Conservation (phyloP, 1,284 basidiomycete species). For the Rhodofomes roseus region DNA sequence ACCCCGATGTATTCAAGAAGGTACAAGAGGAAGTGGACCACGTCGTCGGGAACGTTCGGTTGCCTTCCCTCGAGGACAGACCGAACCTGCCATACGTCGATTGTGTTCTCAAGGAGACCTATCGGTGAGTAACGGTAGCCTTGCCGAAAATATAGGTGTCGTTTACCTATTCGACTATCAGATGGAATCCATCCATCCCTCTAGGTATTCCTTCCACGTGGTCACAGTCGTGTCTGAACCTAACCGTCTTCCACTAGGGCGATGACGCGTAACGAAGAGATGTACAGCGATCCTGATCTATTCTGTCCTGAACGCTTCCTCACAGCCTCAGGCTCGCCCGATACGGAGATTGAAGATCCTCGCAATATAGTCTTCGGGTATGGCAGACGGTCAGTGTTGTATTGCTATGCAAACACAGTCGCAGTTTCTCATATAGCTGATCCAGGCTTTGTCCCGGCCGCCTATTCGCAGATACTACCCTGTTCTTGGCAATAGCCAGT, state of each 20-base stretch:
- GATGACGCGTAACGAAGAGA: not conserved
- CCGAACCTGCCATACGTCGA: conserved; percentile 29
- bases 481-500: not conserved
- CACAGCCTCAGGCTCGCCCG: not conserved
- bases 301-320: not conserved
- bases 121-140: conserved; percentile 7
- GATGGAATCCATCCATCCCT: not conserved
- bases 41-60: conserved; percentile 11
- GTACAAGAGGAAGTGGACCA: conserved; percentile 3
- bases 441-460: not conserved
- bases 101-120: conserved; percentile 30
- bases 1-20: conserved; percentile 12
- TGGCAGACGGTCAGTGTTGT: not conserved
- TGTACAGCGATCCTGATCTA: not conserved
- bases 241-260: not conserved
- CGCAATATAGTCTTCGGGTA: not conserved
- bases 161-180: not conserved
- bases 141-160: too few relatives aligned
- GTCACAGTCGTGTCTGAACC: too few relatives aligned
- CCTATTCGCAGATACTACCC: not conserved
- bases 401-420: too few relatives aligned
- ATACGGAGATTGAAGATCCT: not conserved
- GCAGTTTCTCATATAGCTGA: too few relatives aligned
- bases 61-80: conserved; percentile 11
- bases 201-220: not conserved